Conservation (phyloP, 257 asterid species). For the Penstemon barbatus region DNA sequence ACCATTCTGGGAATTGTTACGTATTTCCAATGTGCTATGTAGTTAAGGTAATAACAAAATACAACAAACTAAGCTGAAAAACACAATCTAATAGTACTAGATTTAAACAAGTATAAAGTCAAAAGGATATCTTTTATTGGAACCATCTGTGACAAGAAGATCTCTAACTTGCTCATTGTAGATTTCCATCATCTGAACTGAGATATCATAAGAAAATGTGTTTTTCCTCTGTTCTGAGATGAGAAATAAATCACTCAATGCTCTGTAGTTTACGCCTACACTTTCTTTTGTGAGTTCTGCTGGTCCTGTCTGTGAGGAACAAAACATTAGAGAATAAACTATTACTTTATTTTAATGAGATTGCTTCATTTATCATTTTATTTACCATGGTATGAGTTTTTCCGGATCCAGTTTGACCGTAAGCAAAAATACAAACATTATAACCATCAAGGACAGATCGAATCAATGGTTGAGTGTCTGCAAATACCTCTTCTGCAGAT, state of each 20-base stretch:
- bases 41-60: conserved; percentile 50
- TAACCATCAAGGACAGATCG: conserved; percentile 57
- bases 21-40: conserved; percentile 64
- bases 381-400: conserved; percentile 47
- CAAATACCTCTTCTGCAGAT: conserved; percentile 48
- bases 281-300: conserved; percentile 42
- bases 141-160: conserved; percentile 46
- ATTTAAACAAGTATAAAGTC: conserved; percentile 15
- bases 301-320: conserved; percentile 50
- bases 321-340: background rate
- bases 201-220: conserved; percentile 43
- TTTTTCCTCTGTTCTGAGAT: conserved; percentile 46
- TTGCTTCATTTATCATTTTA: background rate
- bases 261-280: conserved; percentile 60
- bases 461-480: conserved; percentile 49
- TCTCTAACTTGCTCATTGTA: conserved; percentile 67
- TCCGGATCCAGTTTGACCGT: conserved; percentile 55
- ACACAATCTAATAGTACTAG: background rate
- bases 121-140: conserved; percentile 52
- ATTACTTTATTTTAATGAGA: background rate
- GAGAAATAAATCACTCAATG: conserved; percentile 52
- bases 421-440: conserved; percentile 56
- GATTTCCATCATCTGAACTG: conserved; percentile 62
- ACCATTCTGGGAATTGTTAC: conserved; percentile 67
- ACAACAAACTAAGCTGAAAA: conserved; percentile 5